Percentiles rank a stretch among this genome's conserved stretches.
These are phyloP conservation scores for Penicillium atrosanguineum DNA, from an alignment of 495 filamentous ascomycete species.

Conservation along the genomic window DNA sequence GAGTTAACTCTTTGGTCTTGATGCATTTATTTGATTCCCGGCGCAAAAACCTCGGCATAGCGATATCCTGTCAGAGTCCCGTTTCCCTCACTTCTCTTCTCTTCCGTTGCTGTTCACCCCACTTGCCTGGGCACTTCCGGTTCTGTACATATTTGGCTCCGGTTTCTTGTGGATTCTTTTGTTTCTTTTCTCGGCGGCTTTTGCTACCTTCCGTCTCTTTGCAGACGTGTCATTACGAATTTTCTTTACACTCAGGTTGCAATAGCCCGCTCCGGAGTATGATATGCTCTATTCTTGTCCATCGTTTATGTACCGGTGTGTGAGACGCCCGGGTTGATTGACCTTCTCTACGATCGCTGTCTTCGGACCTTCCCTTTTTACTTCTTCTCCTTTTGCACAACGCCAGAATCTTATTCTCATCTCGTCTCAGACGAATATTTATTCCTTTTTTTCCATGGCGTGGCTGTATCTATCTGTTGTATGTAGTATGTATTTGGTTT, in stretches of 20 bases:
- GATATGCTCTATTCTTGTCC: constrained; percentile 38
- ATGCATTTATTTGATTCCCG: constrained; percentile 26
- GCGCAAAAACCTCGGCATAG: constrained; percentile 34
- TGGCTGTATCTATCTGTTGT: constrained; percentile 12
- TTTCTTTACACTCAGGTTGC: constrained; percentile 33
- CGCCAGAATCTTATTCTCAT: constrained; percentile 21
- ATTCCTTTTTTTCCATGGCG: constrained; percentile 12
- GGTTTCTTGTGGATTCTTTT: constrained; percentile 25
- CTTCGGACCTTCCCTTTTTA: constrained; percentile 9
- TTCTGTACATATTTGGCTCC: constrained; percentile 28
- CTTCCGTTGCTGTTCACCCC: constrained; percentile 17
- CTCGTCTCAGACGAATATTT: constrained; percentile 16
- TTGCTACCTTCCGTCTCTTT: constrained; percentile 10
- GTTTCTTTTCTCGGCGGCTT: constrained; percentile 16
- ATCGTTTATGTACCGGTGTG: constrained; percentile 39
- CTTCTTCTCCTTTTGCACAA: constrained; percentile 10
- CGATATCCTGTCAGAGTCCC: constrained; percentile 25
- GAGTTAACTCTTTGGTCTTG: constrained; percentile 14
- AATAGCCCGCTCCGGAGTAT: constrained; percentile 35
- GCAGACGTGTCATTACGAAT: constrained; percentile 41
- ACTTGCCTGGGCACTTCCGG: constrained; percentile 15
- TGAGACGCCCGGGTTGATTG: constrained; percentile 29
- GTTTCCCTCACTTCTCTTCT: constrained; percentile 16
- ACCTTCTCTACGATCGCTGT: constrained; percentile 31
- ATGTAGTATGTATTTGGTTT: constrained; percentile 7